Base-by-base conservation (phyloP, 176 grass and related monocot genomes). In the Rhipidocladum racemiflorum region DNA sequence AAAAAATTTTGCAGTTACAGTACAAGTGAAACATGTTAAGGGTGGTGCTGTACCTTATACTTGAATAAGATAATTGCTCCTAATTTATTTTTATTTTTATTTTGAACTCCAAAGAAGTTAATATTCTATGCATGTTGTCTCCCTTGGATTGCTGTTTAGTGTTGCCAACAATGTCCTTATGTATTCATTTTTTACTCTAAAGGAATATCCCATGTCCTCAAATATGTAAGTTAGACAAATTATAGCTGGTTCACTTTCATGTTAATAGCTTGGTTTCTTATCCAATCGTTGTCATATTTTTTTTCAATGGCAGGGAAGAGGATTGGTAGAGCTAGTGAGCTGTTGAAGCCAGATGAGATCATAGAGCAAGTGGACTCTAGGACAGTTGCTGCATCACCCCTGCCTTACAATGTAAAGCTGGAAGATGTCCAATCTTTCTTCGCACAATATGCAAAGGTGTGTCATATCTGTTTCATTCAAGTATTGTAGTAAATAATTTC, bases 381-480 rank as follows among this genome's bases (percentile, higher is more conserved):
- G 89, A 91, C 93, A 56, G 38, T 96, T 83, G 93, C 97, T 20
- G 97, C 59, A 54, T 90, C 93, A 76, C 97, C 93, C 3, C 85
- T 99, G 68, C 91, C 93, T 81, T 87, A 92, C 85, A 94, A 92
- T 82, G 85, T 93, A 59, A 91, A 92, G 65, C 80, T 90, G 27
- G 97, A 99, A 75, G 85, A 89, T 78, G 89, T 99, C 32, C 76
- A 96, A 21, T 91, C 91, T 43, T 97, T 97, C 63, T 93, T 97
- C 79, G 25, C 65, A 24, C 81, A 88, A 40, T 29, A 78, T 20
- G 90, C 85, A 40, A 92, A 92, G 93, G 93, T 96, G 44, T 74
- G 53, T n/a, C 27, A 23, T 16, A 11, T 67, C 49, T 7, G 38
- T 68, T 80, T 53, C n/a, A 44, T 86, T 88, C 55, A 64, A 71